Conservation (phyloP, 768 basidiomycete genomes). For the Baorangia bicolor region DNA sequence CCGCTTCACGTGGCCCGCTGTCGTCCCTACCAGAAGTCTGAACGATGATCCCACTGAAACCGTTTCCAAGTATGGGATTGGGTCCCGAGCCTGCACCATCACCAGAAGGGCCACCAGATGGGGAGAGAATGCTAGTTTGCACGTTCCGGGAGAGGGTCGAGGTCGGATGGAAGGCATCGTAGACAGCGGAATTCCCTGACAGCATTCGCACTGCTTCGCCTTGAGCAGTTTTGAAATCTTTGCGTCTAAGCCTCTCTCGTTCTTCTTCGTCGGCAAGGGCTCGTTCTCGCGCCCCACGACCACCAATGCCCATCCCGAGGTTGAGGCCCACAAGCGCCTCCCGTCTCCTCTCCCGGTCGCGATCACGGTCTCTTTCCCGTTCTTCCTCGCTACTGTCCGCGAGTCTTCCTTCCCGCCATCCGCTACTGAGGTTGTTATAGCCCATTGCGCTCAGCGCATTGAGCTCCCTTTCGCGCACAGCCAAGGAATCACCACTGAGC, state of each 20-base stretch:
- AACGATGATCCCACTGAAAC: conserved; percentile 26
- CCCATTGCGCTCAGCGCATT: conserved; percentile 49
- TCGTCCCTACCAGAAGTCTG: conserved; percentile 30
- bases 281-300: conserved; percentile 61
- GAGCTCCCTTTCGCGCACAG: conserved; percentile 47
- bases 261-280: conserved; percentile 59
- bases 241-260: conserved; percentile 53
- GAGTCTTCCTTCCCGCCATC: conserved; percentile 37
- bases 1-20: conserved; percentile 17
- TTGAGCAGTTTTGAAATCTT: conserved; percentile 44
- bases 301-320: conserved; percentile 26
- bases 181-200: conserved; percentile 48
- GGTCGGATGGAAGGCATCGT: conserved; percentile 78
- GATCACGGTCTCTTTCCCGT: conserved; percentile 51
- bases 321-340: conserved; percentile 44
- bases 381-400: conserved; percentile 35
- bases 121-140: conserved; percentile 25
- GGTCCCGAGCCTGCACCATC: conserved; percentile 17
- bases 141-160: conserved; percentile 30
- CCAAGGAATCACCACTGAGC: conserved; percentile 30
- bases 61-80: conserved; percentile 24
- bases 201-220: conserved; percentile 39
- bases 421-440: conserved; percentile 33
- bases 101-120: conserved; percentile 13
- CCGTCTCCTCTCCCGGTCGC: conserved; percentile 39